A percentile compares a stretch with the other conserved stretches of the same genome.
Evolutionary conservation across 352 stramenopile species (phyloP).

Genomic region (Phytophthora litchii): DNA sequence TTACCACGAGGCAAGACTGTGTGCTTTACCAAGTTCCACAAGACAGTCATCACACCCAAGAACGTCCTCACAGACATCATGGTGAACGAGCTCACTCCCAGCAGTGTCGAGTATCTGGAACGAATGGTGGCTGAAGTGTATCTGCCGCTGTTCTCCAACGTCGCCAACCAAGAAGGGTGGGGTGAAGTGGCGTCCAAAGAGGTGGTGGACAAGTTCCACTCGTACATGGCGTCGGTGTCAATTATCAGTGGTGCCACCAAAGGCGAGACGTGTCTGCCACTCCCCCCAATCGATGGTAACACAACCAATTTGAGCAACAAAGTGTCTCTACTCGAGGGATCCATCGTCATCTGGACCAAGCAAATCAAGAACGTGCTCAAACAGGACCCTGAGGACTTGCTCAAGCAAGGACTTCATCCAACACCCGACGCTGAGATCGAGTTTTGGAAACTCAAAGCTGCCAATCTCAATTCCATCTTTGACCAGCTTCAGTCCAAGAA

Average conservation of each 20-base stretch:
- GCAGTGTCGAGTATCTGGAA: constrained; percentile 95
- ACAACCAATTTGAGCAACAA: constrained; percentile 88
- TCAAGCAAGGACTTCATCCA: constrained; percentile 97
- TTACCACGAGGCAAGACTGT: constrained; percentile 91
- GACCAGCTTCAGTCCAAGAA: constrained; percentile 94
- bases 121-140: constrained; percentile 95
- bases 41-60: constrained; percentile 73
- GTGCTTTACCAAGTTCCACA: constrained; percentile 92
- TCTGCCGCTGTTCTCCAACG: constrained; percentile 95
- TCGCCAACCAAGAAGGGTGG: constrained; percentile 95
- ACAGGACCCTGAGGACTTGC: constrained; percentile 95
- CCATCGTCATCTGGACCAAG: constrained; percentile 99
- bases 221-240: constrained; percentile 95
- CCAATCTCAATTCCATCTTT: constrained; percentile 96
- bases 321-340: constrained; percentile 97
- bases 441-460: constrained; percentile 98
- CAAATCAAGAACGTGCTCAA: constrained; percentile 99
- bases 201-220: constrained; percentile 97
- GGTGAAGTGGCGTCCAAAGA: constrained; percentile 96
- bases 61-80: constrained; percentile 91
- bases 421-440: constrained; percentile 97
- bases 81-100: constrained; percentile 86
- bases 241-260: constrained; percentile 98
- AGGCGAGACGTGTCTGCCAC: constrained; percentile 96
- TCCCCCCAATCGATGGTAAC: constrained; percentile 92